Conservation (phyloP, 2,329 filamentous ascomycete species). For the Pyrenochaeta sp. region DNA sequence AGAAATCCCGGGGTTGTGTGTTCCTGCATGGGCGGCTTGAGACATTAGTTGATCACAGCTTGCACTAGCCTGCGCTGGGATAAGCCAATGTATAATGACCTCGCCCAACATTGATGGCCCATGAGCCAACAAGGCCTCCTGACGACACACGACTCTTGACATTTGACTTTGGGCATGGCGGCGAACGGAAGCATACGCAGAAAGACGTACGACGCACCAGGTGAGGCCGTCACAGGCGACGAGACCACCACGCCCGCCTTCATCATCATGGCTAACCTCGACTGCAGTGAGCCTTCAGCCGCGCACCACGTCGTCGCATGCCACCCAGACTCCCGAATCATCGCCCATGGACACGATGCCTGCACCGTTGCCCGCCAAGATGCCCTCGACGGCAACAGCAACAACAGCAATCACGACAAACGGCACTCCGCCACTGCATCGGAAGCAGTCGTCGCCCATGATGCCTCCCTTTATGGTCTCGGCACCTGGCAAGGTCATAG, state of each 20-base stretch:
- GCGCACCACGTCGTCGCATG: slow-evolving; percentile 32
- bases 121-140: slow-evolving; percentile 15
- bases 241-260: background rate
- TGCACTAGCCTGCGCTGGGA: slow-evolving; percentile 15
- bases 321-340: slow-evolving; percentile 36
- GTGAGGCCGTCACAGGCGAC: slow-evolving; percentile 19
- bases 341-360: slow-evolving; percentile 41
- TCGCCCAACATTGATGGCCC: slow-evolving; percentile 13
- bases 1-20: slow-evolving; percentile 16
- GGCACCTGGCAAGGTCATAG: slow-evolving; percentile 96
- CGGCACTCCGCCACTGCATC: slow-evolving; percentile 26
- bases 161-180: slow-evolving; percentile 25
- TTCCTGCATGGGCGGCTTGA: slow-evolving; percentile 25
- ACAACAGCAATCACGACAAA: slow-evolving; percentile 1
- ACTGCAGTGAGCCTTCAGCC: slow-evolving; percentile 30
- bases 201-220: slow-evolving; percentile 28
- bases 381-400: slow-evolving; percentile 21
- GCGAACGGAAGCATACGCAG: slow-evolving; percentile 36
- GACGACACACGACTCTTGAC: slow-evolving; percentile 7
- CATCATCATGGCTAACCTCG: slow-evolving; percentile 19
- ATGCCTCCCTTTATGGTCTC: slow-evolving; percentile 97
- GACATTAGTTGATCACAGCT: slow-evolving; percentile 5
- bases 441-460: slow-evolving; percentile 63
- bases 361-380: slow-evolving; percentile 33
- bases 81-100: slow-evolving; percentile 21